A percentile compares a stretch with the other conserved stretches of the same genome.
phyloP scores from a whole-genome alignment of 192 early-diverging fungal species.

The Podila horticola region DNA sequence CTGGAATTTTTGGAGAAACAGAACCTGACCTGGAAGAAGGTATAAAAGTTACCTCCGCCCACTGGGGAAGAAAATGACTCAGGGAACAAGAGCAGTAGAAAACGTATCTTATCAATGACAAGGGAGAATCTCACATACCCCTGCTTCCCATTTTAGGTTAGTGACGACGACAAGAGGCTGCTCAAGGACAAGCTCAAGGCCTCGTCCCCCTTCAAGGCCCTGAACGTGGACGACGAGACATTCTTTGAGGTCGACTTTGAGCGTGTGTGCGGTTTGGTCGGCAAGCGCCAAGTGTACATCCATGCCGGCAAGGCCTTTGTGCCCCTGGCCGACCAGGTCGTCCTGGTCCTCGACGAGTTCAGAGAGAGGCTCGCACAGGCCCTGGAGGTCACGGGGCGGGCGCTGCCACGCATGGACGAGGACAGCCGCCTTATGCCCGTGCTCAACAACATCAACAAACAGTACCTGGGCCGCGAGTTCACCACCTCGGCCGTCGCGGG shows the following conservation, averaged over 20 bases:
- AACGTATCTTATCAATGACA: too few relatives aligned
- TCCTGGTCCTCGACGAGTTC: slow-evolving; percentile 83
- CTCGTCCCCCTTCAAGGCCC: slow-evolving; percentile 14
- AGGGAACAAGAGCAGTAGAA: background rate
- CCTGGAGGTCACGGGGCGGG: slow-evolving; percentile 75
- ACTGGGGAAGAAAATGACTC: background rate
- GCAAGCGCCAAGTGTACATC: slow-evolving; percentile 68
- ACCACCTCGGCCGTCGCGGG: slow-evolving; percentile 59
- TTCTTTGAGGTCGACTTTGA: slow-evolving; percentile 77
- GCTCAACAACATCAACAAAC: slow-evolving; percentile 85
- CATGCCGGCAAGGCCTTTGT: slow-evolving; percentile 77
- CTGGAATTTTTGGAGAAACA: slow-evolving; percentile 63
- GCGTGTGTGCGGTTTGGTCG: slow-evolving; percentile 71
- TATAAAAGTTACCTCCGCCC: slow-evolving; percentile 7
- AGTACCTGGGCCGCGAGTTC: slow-evolving; percentile 81
- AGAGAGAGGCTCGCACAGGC: slow-evolving; percentile 63
- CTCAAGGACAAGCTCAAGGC: slow-evolving; percentile 35
- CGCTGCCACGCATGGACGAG: slow-evolving; percentile 89
- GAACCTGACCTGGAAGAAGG: slow-evolving; percentile 62
- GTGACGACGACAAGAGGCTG: slow-evolving; percentile 34
- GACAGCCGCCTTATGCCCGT: slow-evolving; percentile 92
- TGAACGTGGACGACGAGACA: slow-evolving; percentile 46
- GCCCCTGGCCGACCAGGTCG: slow-evolving; percentile 73
- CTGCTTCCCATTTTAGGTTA: slow-evolving; percentile 24
- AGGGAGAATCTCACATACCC: too few relatives aligned